Percentiles rank a stretch among this genome's conserved stretches.
These are phyloP conservation scores for Phytophthora uliginosa DNA, from an alignment of 352 stramenopile species.

Conservation along the genomic window DNA sequence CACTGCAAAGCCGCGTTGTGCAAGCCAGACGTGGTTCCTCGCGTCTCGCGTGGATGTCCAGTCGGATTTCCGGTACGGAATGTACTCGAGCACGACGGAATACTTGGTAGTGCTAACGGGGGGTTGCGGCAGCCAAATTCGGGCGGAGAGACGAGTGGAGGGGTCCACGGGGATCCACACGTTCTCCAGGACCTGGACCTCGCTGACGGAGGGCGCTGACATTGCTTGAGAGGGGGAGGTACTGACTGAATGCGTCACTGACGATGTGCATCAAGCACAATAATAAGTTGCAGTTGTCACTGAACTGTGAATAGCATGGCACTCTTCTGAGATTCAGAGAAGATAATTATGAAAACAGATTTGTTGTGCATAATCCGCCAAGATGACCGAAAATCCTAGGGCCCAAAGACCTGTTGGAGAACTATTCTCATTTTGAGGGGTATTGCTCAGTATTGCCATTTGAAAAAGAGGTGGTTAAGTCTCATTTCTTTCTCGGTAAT, in stretches of 20 bases:
- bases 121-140: constrained; percentile 47
- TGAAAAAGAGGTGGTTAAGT: too few relatives aligned
- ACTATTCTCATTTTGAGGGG: too few relatives aligned
- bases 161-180: constrained; percentile 50
- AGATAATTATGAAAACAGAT: neutral
- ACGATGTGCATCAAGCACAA: constrained; percentile 1
- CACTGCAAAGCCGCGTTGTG: constrained; percentile 54
- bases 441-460: too few relatives aligned
- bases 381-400: too few relatives aligned
- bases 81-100: constrained; percentile 64
- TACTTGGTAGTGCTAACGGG: constrained; percentile 11
- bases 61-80: constrained; percentile 63
- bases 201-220: neutral
- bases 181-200: constrained; percentile 45
- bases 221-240: neutral
- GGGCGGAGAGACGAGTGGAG: constrained; percentile 38
- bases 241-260: neutral
- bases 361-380: neutral
- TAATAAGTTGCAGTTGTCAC: neutral
- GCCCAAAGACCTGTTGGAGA: too few relatives aligned
- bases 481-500: too few relatives aligned
- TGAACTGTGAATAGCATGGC: neutral
- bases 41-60: constrained; percentile 55
- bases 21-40: constrained; percentile 60
- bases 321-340: neutral